Conservation (phyloP, 371 early-diverging fungal genomes). For the Apophysomyces sp. region DNA sequence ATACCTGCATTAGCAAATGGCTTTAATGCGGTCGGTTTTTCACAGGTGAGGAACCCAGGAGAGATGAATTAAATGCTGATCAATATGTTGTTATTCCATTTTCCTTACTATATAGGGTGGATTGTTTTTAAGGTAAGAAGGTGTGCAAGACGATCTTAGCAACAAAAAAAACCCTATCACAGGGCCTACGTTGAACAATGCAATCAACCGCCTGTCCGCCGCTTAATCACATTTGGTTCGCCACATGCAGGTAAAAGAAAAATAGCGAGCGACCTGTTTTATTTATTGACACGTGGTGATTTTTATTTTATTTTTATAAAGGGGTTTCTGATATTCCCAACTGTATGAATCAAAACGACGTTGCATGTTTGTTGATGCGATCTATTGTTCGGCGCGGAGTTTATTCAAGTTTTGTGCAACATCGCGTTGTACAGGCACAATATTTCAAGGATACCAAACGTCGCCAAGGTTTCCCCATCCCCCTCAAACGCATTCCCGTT, state of each 20-base stretch:
- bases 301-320: neutral
- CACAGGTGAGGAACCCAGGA: conserved; percentile 64
- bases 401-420: conserved; percentile 80
- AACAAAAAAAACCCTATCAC: neutral
- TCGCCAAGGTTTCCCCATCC: conserved; percentile 30
- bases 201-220: conserved; percentile 69
- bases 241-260: conserved; percentile 66
- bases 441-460: conserved; percentile 79
- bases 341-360: conserved; percentile 55
- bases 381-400: conserved; percentile 67
- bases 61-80: conserved; percentile 3
- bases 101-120: conserved; percentile 44
- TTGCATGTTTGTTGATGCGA: conserved; percentile 68
- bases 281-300: neutral
- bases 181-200: conserved; percentile 84
- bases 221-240: conserved; percentile 85
- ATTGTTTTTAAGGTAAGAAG: conserved; percentile 52
- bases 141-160: too few species aligned
- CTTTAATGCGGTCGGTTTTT: conserved; percentile 94
- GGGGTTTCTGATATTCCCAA: conserved; percentile 68
- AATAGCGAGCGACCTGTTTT: too few species aligned
- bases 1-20: conserved; percentile 65
- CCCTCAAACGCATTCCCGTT: neutral
- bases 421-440: conserved; percentile 88
- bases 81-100: too few species aligned